Percentiles rank a stretch among this genome's conserved stretches.
phyloP scores from a whole-genome alignment of 129 eudicot genomes.

The Centrapalus pauciflorus region DNA sequence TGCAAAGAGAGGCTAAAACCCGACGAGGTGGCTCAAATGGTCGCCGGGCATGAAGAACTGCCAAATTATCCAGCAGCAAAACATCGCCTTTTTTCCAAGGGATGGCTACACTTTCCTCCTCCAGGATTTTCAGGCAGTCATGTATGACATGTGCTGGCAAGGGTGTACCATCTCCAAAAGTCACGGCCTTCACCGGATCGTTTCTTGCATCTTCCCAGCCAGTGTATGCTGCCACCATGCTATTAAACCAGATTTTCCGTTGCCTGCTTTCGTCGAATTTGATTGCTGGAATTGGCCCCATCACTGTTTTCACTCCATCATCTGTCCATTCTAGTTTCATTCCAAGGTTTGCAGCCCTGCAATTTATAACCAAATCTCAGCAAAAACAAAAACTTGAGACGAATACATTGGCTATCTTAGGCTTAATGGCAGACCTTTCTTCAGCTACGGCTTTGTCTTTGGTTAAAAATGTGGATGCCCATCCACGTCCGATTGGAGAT shows the following conservation, averaged over 20 bases:
- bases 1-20: slow-evolving; percentile 37
- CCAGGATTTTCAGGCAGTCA: slow-evolving; percentile 27
- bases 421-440: slow-evolving; percentile 55
- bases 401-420: background rate
- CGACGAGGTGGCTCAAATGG: slow-evolving; percentile 33
- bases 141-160: slow-evolving; percentile 26
- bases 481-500: slow-evolving; percentile 95
- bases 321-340: slow-evolving; percentile 90
- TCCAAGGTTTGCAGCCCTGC: slow-evolving; percentile 88
- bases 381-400: background rate
- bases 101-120: slow-evolving; percentile 36
- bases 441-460: slow-evolving; percentile 82
- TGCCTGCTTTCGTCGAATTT: slow-evolving; percentile 52
- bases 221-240: slow-evolving; percentile 96
- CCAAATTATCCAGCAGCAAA: slow-evolving; percentile 32
- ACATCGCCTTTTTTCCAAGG: slow-evolving; percentile 43
- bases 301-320: slow-evolving; percentile 63
- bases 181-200: slow-evolving; percentile 43
- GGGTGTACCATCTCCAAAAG: slow-evolving; percentile 33
- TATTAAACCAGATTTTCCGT: slow-evolving; percentile 87
- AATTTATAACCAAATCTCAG: background rate
- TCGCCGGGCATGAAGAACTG: slow-evolving; percentile 34
- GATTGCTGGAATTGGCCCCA: slow-evolving; percentile 94
- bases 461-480: slow-evolving; percentile 92
- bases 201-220: slow-evolving; percentile 89